Evolutionary conservation across 2,329 filamentous ascomycete genomes (phyloP).

Genomic region (Apiospora saccharicola): DNA sequence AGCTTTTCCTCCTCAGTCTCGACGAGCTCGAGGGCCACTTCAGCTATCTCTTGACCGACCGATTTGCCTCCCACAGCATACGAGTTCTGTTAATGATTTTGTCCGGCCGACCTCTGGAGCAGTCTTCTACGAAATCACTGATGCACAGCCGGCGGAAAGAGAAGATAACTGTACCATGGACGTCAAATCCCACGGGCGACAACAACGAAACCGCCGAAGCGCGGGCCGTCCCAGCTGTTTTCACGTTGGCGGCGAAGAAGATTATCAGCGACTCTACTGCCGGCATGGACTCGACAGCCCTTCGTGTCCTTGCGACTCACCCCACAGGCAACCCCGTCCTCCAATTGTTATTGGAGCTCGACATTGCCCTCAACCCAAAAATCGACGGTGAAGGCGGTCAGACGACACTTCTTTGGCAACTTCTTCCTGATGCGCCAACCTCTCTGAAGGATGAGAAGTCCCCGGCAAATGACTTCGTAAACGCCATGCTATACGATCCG

Average conservation of each 20-base stretch:
- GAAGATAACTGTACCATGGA: constrained; percentile 70
- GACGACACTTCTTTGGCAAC: constrained; percentile 71
- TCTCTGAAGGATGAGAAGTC: constrained; percentile 76
- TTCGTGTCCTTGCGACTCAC: constrained; percentile 86
- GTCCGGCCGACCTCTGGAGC: constrained; percentile 80
- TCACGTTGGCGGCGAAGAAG: constrained; percentile 78
- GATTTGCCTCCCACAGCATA: constrained; percentile 89
- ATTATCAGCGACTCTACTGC: constrained; percentile 80
- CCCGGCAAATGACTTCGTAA: constrained; percentile 79
- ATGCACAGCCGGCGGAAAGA: constrained; percentile 94
- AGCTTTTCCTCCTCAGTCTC: constrained; percentile 81
- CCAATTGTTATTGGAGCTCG: constrained; percentile 88
- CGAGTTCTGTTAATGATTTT: constrained; percentile 86
- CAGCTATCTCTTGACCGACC: constrained; percentile 83
- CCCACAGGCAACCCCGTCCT: constrained; percentile 91
- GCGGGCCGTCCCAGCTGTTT: constrained; percentile 78
- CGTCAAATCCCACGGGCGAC: constrained; percentile 58
- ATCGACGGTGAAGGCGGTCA: constrained; percentile 54
- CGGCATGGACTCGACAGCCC: constrained; percentile 78
- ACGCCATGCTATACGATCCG: constrained; percentile 85
- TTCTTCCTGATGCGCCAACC: constrained; percentile 78
- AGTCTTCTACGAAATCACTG: constrained; percentile 72
- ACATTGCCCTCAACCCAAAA: constrained; percentile 77
- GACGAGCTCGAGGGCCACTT: constrained; percentile 89
- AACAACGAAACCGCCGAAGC: constrained; percentile 51